A percentile compares a stretch with the other conserved stretches of the same genome.
phyloP scores from a whole-genome alignment of 1,284 basidiomycete genomes.

The Boletus semigastroideus region DNA sequence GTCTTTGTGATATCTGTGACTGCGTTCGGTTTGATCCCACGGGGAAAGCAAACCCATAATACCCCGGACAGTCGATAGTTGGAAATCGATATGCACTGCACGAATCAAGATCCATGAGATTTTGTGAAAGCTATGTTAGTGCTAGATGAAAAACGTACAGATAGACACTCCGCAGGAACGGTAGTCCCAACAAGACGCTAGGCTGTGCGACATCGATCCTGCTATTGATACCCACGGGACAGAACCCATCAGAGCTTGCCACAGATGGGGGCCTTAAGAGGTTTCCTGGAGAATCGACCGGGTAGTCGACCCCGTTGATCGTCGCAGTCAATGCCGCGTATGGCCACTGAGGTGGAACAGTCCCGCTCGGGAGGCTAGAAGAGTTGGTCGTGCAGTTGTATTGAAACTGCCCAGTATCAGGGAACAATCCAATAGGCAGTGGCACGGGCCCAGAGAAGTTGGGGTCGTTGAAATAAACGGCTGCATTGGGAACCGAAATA shows the following conservation, averaged over 20 bases:
- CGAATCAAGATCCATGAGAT: background rate
- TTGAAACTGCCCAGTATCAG: slow-evolving; percentile 1
- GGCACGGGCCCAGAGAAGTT: slow-evolving; percentile 26
- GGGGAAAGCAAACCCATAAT: slow-evolving; percentile 33
- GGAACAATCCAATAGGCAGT: slow-evolving; percentile 3
- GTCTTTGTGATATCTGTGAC: slow-evolving; percentile 29
- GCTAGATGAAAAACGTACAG: slow-evolving; percentile 19
- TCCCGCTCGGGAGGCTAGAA: background rate
- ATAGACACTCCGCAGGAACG: slow-evolving; percentile 35
- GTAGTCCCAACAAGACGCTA: slow-evolving; percentile 22
- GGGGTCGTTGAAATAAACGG: slow-evolving; percentile 19
- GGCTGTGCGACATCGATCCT: slow-evolving; percentile 6
- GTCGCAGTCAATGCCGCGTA: slow-evolving; percentile 27
- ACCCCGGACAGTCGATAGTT: slow-evolving; percentile 28
- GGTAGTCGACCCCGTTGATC: slow-evolving; percentile 35
- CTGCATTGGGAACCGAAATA: slow-evolving; percentile 20
- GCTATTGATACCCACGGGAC: slow-evolving; percentile 28
- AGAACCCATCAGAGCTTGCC: slow-evolving; percentile 7
- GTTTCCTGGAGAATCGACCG: slow-evolving; percentile 25
- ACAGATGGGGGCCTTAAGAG: slow-evolving; percentile 18
- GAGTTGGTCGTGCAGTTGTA: slow-evolving; percentile 18
- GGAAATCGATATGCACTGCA: slow-evolving; percentile 35
- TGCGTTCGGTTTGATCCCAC: slow-evolving; percentile 27
- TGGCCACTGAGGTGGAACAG: slow-evolving; percentile 10
- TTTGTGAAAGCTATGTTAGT: too few species aligned